These are phyloP conservation scores for Schizosaccharomyces versatilis DNA, from an alignment of 1,139 yeast genomes.

Conservation along the genomic window DNA sequence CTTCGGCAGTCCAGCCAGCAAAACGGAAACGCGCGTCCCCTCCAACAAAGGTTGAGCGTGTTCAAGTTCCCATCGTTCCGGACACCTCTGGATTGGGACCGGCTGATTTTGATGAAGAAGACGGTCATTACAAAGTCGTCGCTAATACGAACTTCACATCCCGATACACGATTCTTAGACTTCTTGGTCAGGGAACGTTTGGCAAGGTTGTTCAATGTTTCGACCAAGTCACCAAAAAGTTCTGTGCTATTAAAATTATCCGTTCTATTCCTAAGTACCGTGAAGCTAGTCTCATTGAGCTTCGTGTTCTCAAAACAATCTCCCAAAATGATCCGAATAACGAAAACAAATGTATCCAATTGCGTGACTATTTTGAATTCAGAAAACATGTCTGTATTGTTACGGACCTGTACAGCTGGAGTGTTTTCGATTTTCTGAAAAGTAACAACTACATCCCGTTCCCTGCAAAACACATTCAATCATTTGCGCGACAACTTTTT, in stretches of 20 bases:
- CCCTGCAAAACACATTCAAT: constrained; percentile 69
- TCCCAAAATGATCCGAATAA: constrained; percentile 47
- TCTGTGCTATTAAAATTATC: constrained; percentile 81
- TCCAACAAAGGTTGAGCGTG: background rate
- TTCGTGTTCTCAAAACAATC: constrained; percentile 60
- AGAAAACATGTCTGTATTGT: constrained; percentile 87
- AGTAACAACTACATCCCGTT: constrained; percentile 40
- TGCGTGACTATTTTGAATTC: constrained; percentile 78
- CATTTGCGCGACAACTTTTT: constrained; percentile 65
- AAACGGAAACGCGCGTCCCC: background rate
- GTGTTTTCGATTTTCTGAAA: constrained; percentile 77
- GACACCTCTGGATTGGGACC: background rate
- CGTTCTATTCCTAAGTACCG: constrained; percentile 27
- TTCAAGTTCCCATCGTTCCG: background rate
- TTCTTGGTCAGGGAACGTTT: constrained; percentile 88
- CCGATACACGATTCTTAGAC: constrained; percentile 20
- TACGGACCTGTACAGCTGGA: constrained; percentile 65
- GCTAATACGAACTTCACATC: constrained; percentile 18
- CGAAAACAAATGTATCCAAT: constrained; percentile 34
- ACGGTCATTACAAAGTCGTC: constrained; percentile 22
- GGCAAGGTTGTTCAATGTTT: constrained; percentile 59
- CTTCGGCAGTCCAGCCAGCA: background rate
- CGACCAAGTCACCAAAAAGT: constrained; percentile 30
- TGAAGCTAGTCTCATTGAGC: constrained; percentile 25
- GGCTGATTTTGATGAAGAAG: constrained; percentile 18